Base-by-base conservation (phyloP, 1,139 yeast genomes). In the Geotrichum bryndzae region DNA sequence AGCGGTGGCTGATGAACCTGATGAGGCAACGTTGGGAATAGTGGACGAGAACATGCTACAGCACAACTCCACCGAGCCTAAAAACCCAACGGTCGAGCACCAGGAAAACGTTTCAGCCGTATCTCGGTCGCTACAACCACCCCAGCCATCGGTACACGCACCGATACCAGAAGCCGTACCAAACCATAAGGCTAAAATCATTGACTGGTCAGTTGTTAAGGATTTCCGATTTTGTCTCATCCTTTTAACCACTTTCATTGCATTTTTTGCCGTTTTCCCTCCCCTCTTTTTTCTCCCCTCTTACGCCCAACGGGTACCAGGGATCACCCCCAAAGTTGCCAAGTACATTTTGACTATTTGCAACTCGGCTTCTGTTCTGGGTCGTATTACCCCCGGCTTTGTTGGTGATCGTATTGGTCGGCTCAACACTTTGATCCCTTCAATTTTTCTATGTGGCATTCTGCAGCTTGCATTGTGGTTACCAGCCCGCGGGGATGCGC, bases 351-450 rank as follows among this genome's bases (percentile, higher is more conserved):
- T 83, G 15, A 77, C 87, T 1, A 77, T 83, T 31, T 76, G 81
- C 35, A 80, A 84, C 58, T 84, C 82, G 2, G 74, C 76, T 68
- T 76, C 82, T 6, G 74, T 80, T 48, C 62, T 82, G 11, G 87
- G 87, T 2, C 73, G 88, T 52, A 74, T 85, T 0, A 22, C 79
- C 0, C 81, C 84, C 1, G 84, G 84, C 0, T 68, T 73, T 51
- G 7, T 79, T 15, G 81, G 82, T 1, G 86, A 83, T 68, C 70
- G 68, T 33, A 63, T 74, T 53, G 87, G 87, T 0, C 70, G 84
- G 3, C 66, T 80, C 48, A 82, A 83, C 57, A 70, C 79, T 10
- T 65, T 80, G 3, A 67, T 77, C 7, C 74, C 78, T 1, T 75
- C 68, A 33, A 67, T 70, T 2, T 53, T 68, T 22, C 51, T 71